Conservation (phyloP, 345 rosid genomes). For the Stellera chamaejasme region DNA sequence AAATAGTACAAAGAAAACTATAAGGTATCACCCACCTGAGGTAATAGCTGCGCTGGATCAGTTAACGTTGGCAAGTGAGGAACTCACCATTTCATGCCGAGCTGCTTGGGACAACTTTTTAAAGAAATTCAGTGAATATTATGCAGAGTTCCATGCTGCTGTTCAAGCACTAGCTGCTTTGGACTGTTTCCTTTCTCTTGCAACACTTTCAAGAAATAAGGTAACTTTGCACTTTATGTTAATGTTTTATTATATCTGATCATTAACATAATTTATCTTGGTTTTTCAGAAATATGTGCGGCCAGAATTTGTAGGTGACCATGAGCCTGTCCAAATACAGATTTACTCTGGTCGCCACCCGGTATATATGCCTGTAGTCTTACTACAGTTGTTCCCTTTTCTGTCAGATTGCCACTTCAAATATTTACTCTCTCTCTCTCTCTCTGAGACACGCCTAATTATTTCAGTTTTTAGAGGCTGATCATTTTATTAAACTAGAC, state of each 20-base stretch:
- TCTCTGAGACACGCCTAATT: too few relatives aligned
- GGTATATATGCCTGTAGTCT: conserved; percentile 25
- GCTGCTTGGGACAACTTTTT: conserved; percentile 82
- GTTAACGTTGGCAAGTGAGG: conserved; percentile 71
- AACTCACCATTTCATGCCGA: conserved; percentile 53
- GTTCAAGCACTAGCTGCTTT: conserved; percentile 80
- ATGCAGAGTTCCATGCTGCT: conserved; percentile 67
- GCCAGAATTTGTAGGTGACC: conserved; percentile 55
- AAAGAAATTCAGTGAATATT: conserved; percentile 48
- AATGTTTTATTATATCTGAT: conserved; percentile 4
- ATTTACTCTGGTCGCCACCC: conserved; percentile 85
- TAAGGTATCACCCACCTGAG: conserved; percentile 95
- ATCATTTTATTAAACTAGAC: too few relatives aligned
- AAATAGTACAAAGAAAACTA: conserved; percentile 74
- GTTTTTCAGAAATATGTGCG: conserved; percentile 63
- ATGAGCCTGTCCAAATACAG: conserved; percentile 65
- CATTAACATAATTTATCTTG: conserved; percentile 12
- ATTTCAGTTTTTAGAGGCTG: too few relatives aligned
- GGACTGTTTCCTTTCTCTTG: conserved; percentile 87
- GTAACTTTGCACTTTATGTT: conserved; percentile 20
- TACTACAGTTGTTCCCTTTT: too few relatives aligned
- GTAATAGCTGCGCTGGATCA: conserved; percentile 64
- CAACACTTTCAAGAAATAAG: conserved; percentile 77
- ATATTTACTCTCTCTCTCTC: too few relatives aligned
- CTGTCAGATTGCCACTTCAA: too few relatives aligned